Percentiles rank a stretch among this genome's conserved stretches.
Conservation (phyloP, 2,329 filamentous ascomycete genomes). For the Cercospora zeae-maydis region DNA sequence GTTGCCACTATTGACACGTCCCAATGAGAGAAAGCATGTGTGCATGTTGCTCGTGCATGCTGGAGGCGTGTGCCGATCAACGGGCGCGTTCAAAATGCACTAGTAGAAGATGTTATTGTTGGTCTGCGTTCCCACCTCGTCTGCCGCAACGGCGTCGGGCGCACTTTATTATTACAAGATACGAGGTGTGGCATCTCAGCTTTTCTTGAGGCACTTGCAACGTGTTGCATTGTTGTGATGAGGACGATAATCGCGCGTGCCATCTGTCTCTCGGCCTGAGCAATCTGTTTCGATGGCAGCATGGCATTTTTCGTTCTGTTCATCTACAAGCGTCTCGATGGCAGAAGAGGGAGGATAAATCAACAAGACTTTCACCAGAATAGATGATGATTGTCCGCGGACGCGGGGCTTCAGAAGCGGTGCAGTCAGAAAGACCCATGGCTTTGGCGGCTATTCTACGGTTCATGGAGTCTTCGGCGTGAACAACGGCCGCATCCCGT, state of each 20-base stretch:
- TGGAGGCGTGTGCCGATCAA: neutral
- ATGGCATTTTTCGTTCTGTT: neutral
- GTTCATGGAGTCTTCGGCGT: neutral
- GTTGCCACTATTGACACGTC: neutral
- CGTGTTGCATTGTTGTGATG: too few relatives aligned
- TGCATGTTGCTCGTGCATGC: neutral
- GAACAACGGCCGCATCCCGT: slow-evolving; percentile 6
- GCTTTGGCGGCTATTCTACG: neutral
- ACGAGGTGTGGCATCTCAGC: neutral
- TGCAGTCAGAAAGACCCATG: neutral
- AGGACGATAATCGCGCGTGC: neutral
- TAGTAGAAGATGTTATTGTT: neutral
- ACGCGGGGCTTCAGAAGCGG: neutral
- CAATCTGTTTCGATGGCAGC: neutral
- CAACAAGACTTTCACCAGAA: neutral
- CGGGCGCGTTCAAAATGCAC: neutral
- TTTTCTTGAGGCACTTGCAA: too few relatives aligned
- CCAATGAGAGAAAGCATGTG: neutral
- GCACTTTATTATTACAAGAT: neutral
- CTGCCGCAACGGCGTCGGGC: neutral
- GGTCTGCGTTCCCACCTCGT: neutral
- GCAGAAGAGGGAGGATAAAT: neutral
- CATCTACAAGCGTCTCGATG: neutral
- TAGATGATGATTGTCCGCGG: neutral
- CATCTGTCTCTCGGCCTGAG: neutral